Evolutionary conservation across 371 early-diverging fungal genomes (phyloP).

Genomic region (Haplosporangium sp.): DNA sequence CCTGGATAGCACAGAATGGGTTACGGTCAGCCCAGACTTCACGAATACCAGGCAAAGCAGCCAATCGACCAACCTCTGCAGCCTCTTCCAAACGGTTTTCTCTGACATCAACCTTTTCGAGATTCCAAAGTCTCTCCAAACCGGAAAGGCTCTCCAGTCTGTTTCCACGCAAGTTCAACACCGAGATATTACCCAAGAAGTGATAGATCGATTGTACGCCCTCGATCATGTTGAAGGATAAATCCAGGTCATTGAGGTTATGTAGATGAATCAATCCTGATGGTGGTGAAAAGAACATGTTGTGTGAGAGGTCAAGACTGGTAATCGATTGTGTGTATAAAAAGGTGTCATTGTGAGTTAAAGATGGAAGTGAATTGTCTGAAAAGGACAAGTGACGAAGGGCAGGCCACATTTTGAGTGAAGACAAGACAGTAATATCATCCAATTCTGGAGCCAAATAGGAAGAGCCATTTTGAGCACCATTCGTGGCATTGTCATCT

Average conservation of each 20-base stretch:
- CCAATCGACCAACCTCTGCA: constrained; percentile 68
- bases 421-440: constrained; percentile 29
- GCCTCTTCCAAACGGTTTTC: constrained; percentile 74
- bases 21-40: constrained; percentile 73
- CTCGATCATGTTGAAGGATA: constrained; percentile 75
- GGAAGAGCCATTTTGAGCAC: neutral
- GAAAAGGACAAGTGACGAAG: constrained; percentile 66
- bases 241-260: constrained; percentile 69
- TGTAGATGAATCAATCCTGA: constrained; percentile 65
- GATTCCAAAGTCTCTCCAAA: constrained; percentile 75
- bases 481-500: constrained; percentile 4
- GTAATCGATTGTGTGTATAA: constrained; percentile 59
- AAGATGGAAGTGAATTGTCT: constrained; percentile 67
- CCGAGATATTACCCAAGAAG: constrained; percentile 73
- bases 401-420: constrained; percentile 59
- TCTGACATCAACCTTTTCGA: constrained; percentile 76
- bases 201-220: constrained; percentile 71
- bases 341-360: constrained; percentile 63
- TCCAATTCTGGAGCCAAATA: constrained; percentile 7
- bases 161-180: constrained; percentile 75
- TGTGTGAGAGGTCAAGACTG: constrained; percentile 75
- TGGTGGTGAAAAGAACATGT: constrained; percentile 73
- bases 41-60: constrained; percentile 66
- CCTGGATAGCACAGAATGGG: constrained; percentile 68
- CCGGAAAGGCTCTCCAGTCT: constrained; percentile 73